Evolutionary conservation across 306 rosid genomes (phyloP).

Genomic region (peach (Prunus persica)): DNA sequence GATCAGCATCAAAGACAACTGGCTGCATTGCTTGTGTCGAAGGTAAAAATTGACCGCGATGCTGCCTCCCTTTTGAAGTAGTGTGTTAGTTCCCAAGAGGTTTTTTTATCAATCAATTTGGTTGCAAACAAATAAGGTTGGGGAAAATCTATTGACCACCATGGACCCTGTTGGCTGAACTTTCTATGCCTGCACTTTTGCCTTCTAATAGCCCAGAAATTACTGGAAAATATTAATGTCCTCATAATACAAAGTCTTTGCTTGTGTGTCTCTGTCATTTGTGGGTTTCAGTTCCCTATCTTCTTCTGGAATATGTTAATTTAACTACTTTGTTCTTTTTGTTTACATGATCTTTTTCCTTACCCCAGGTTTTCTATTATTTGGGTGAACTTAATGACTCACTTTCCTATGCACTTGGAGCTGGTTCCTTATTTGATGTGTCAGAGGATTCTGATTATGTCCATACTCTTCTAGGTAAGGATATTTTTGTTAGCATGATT

Average conservation of each 20-base stretch:
- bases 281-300: neutral
- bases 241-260: neutral
- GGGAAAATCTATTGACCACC: neutral
- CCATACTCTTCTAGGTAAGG: conserved; percentile 88
- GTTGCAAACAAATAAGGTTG: neutral
- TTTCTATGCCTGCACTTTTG: neutral
- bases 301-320: neutral
- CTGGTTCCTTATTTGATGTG: conserved; percentile 82
- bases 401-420: conserved; percentile 91
- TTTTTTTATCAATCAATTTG: neutral
- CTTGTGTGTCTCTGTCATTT: neutral
- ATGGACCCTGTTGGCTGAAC: neutral
- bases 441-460: conserved; percentile 93
- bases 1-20: conserved; percentile 88
- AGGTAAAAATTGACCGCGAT: conserved; percentile 44
- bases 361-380: conserved; percentile 77
- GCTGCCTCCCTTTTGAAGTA: conserved; percentile 1
- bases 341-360: conserved; percentile 2
- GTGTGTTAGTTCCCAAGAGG: neutral
- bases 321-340: neutral
- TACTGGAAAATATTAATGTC: neutral
- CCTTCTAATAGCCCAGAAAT: neutral
- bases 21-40: conserved; percentile 87
- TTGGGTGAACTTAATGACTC: conserved; percentile 95
- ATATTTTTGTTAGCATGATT: neutral